phyloP scores from a whole-genome alignment of 371 early-diverging fungal species.

The Actinomortierella ambigua region DNA sequence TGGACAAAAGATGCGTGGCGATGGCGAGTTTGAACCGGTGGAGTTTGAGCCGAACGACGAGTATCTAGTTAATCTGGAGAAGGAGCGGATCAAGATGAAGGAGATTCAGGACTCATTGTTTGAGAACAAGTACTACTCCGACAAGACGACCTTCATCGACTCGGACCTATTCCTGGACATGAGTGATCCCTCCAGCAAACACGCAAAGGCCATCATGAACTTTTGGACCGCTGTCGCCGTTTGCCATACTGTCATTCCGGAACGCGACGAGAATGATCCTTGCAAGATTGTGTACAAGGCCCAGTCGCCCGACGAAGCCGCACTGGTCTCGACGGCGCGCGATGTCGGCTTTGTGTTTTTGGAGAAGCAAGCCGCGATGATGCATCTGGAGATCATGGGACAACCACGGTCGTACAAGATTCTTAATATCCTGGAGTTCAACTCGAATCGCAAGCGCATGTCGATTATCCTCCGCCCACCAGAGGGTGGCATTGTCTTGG shows the following conservation, averaged over 20 bases:
- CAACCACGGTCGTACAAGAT: slow-evolving; percentile 63
- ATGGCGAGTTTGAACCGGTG: slow-evolving; percentile 38
- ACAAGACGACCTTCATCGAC: slow-evolving; percentile 49
- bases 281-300: slow-evolving; percentile 80
- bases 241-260: slow-evolving; percentile 82
- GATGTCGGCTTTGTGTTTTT: slow-evolving; percentile 90
- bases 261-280: slow-evolving; percentile 52
- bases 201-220: slow-evolving; percentile 67
- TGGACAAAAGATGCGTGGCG: slow-evolving; percentile 47
- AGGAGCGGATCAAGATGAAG: slow-evolving; percentile 44
- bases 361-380: slow-evolving; percentile 63
- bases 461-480: slow-evolving; percentile 73
- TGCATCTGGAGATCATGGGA: slow-evolving; percentile 75
- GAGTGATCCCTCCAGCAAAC: slow-evolving; percentile 49
- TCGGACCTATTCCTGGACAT: slow-evolving; percentile 48
- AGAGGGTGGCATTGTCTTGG: slow-evolving; percentile 76
- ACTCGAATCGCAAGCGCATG: slow-evolving; percentile 87
- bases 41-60: slow-evolving; percentile 27
- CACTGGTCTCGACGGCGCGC: slow-evolving; percentile 87
- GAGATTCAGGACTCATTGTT: slow-evolving; percentile 44
- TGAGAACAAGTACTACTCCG: slow-evolving; percentile 45
- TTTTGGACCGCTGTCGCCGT: slow-evolving; percentile 77
- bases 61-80: slow-evolving; percentile 20
- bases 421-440: slow-evolving; percentile 82
- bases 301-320: slow-evolving; percentile 95